Evolutionary conservation across 1,284 basidiomycete species (phyloP).

Genomic region (Heliocybe sulcata): DNA sequence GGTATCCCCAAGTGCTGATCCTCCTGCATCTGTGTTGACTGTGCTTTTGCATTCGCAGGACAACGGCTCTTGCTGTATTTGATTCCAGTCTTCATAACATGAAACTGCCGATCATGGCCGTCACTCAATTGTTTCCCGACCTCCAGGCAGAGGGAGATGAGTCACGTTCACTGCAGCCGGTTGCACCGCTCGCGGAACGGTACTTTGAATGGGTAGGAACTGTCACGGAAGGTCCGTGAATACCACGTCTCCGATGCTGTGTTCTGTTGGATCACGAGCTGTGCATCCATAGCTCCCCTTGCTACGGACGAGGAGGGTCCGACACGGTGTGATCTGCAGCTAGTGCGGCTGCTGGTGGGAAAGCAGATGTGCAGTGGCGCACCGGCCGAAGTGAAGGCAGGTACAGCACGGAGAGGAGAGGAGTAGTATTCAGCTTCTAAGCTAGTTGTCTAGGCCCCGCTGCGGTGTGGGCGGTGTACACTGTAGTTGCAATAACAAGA

Average conservation of each 20-base stretch:
- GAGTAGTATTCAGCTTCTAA: not conserved
- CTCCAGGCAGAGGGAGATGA: not conserved
- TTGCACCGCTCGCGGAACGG: not conserved
- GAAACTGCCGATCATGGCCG: slow-evolving; percentile 43
- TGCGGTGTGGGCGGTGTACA: no score
- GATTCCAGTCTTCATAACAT: slow-evolving; percentile 52
- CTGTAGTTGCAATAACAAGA: no score
- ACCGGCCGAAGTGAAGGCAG: not conserved
- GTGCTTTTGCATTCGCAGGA: not conserved
- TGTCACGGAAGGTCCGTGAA: not conserved
- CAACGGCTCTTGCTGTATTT: slow-evolving; percentile 40
- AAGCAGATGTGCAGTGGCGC: not conserved
- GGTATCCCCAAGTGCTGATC: slow-evolving; percentile 5
- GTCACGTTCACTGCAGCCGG: not conserved
- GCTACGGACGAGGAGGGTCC: not conserved
- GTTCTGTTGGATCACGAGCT: not conserved
- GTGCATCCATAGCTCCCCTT: not conserved
- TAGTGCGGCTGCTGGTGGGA: not conserved
- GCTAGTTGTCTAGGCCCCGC: no score
- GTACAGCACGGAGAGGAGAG: not conserved
- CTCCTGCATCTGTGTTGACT: slow-evolving; percentile 10
- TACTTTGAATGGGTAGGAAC: slow-evolving; percentile 1
- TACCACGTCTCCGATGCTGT: not conserved
- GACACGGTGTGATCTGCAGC: not conserved
- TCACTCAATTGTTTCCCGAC: not conserved